Evolutionary conservation across 441 rosid genomes (phyloP).

Genomic region (Adansonia gregorii): DNA sequence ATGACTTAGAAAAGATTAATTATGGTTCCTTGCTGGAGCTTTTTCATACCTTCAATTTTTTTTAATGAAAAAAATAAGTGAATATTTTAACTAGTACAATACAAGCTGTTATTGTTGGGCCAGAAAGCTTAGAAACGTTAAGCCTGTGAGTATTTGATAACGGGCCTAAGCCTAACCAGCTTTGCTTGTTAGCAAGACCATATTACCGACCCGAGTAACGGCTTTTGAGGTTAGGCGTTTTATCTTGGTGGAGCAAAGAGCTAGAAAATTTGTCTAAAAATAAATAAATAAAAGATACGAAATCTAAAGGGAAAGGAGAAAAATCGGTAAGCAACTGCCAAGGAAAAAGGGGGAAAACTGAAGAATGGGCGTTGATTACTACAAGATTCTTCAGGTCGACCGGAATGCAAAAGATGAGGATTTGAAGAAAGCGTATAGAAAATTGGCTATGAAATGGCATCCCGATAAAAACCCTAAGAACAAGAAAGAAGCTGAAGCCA

Average conservation of each 20-base stretch:
- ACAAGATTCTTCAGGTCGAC: conserved; percentile 68
- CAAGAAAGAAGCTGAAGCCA: conserved; percentile 80
- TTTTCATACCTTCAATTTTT: no score
- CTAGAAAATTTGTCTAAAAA: no score
- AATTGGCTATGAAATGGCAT: conserved; percentile 90
- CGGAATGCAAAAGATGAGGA: conserved; percentile 77
- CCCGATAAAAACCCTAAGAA: conserved; percentile 83
- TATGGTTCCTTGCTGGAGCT: no score
- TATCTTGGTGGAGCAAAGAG: no score
- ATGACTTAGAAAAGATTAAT: no score
- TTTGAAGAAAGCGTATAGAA: conserved; percentile 78
- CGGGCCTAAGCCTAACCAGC: neutral
- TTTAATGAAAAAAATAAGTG: no score
- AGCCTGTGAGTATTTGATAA: neutral
- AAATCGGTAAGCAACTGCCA: neutral
- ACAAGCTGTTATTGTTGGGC: neutral
- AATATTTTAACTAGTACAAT: no score
- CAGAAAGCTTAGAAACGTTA: neutral
- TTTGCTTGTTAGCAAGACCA: neutral
- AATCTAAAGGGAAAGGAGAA: neutral
- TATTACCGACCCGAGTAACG: neutral
- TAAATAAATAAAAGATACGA: neutral
- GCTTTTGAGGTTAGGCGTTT: neutral
- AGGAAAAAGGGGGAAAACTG: neutral
- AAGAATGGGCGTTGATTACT: conserved; percentile 70